These are phyloP conservation scores for Cryptococcus neoformans DNA, from an alignment of 1,284 basidiomycete species.

Conservation along the genomic window DNA sequence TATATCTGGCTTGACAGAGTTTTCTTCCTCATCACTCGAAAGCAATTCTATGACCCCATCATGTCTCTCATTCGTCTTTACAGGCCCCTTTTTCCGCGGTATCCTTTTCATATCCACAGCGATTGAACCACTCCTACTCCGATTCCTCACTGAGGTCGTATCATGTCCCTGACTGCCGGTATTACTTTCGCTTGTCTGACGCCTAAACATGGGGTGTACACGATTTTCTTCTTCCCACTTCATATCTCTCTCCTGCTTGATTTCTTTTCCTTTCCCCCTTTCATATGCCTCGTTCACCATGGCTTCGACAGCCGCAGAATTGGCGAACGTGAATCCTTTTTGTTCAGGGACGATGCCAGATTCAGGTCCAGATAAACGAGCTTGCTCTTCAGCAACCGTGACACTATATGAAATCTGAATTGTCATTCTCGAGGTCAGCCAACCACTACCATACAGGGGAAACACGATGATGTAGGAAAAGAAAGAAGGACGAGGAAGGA, in stretches of 20 bases:
- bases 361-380: constrained; percentile 14
- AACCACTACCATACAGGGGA: neutral
- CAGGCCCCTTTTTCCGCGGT: neutral
- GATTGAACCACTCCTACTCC: constrained; percentile 11
- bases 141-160: constrained; percentile 1
- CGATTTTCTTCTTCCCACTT: neutral
- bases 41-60: constrained; percentile 34
- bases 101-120: constrained; percentile 1
- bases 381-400: constrained; percentile 39
- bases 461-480: constrained; percentile 11
- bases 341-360: constrained; percentile 9
- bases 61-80: constrained; percentile 5
- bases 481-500: neutral
- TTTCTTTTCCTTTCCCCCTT: neutral
- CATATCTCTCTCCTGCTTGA: neutral
- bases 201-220: constrained; percentile 38
- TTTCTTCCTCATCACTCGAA: constrained; percentile 37
- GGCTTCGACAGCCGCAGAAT: constrained; percentile 23
- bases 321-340: constrained; percentile 26
- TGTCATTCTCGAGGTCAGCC: neutral
- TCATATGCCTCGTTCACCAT: constrained; percentile 16
- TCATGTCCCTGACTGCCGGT: neutral
- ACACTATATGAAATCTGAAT: constrained; percentile 48
- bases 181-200: constrained; percentile 6
- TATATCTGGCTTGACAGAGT: constrained; percentile 4